These are phyloP conservation scores for Penicillium angulare DNA, from an alignment of 495 filamentous ascomycete species.

Conservation along the genomic window DNA sequence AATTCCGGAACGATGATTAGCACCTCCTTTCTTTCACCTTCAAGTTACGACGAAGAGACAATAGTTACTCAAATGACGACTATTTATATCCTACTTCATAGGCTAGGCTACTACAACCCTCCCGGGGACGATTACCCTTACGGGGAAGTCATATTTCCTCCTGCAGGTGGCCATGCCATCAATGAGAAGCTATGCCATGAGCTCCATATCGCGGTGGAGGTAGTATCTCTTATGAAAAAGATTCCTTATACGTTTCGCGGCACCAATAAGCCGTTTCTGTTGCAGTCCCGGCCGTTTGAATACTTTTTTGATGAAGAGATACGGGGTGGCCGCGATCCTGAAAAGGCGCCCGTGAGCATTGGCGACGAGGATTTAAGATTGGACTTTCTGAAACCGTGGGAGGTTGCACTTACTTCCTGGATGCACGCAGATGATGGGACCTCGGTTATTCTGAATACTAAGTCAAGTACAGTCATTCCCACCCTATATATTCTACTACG, in stretches of 20 bases:
- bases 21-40: not conserved
- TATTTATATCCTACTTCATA: conserved; percentile 3
- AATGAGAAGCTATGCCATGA: conserved; percentile 1
- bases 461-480: not conserved
- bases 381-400: conserved; percentile 5
- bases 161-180: not conserved
- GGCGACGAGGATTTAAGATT: conserved; percentile 1
- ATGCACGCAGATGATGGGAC: not conserved
- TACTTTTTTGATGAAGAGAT: not conserved
- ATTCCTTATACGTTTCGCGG: not conserved
- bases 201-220: not conserved
- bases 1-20: not conserved
- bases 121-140: not conserved
- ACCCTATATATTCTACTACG: not conserved
- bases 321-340: not conserved
- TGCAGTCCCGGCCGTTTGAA: not conserved
- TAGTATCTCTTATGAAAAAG: conserved; percentile 3
- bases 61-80: conserved; percentile 1
- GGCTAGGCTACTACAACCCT: not conserved
- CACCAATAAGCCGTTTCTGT: conserved; percentile 1
- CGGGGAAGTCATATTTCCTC: not conserved
- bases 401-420: conserved; percentile 3
- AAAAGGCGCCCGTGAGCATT: not conserved
- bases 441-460: conserved; percentile 2
- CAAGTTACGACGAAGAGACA: conserved; percentile 2